A percentile compares a stretch with the other conserved stretches of the same genome.
Evolutionary conservation across 2,329 filamentous ascomycete genomes (phyloP).

Genomic region (Cordyceps tenuipes): DNA sequence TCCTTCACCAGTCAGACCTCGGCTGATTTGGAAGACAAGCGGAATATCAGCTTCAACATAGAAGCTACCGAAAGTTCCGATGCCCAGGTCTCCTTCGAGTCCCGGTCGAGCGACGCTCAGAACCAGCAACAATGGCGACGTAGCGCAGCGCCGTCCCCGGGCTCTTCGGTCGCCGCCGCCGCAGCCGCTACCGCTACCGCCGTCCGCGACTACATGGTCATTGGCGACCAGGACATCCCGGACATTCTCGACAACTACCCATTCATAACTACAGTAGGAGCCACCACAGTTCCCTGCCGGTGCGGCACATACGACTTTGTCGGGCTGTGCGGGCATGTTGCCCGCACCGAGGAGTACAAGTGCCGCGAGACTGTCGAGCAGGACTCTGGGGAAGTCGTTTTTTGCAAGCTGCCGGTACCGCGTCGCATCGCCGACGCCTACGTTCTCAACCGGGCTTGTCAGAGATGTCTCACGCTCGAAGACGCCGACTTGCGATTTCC

Average conservation of each 20-base stretch:
- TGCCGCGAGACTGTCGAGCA: neutral
- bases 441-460: neutral
- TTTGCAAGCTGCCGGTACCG: neutral
- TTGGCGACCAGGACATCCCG: neutral
- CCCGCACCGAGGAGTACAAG: neutral
- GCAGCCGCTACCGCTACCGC: too few relatives aligned
- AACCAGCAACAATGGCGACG: neutral
- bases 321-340: neutral
- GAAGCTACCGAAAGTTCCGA: neutral
- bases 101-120: neutral
- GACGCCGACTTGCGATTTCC: too few relatives aligned
- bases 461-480: neutral
- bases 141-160: conserved; percentile 1
- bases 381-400: neutral
- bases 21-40: neutral
- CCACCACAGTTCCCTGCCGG: neutral
- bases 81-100: neutral
- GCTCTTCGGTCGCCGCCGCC: neutral
- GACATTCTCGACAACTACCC: too few relatives aligned
- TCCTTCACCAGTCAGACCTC: neutral
- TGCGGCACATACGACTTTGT: neutral
- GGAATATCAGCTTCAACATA: neutral
- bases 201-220: neutral
- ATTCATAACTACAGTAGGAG: too few relatives aligned
- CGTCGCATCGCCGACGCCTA: neutral